Base-by-base conservation (phyloP, 2,329 filamentous ascomycete genomes). In the Pseudogymnoascus sp. region DNA sequence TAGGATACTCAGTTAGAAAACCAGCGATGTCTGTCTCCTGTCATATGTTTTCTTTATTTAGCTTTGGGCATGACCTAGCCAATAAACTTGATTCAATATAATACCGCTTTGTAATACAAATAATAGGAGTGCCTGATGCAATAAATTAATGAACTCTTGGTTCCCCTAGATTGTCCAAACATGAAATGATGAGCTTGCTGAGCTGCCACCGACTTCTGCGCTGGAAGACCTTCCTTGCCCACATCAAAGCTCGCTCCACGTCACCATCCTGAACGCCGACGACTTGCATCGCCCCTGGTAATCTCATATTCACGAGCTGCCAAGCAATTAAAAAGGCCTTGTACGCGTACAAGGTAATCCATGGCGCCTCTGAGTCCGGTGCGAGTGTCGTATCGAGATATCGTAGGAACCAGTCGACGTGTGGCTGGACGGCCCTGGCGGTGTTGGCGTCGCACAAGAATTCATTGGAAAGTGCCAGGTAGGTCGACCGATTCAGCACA, bases 321-420 rank as follows among this genome's bases (percentile, higher is more conserved):
- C 74, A 77, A 0, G 76, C 76, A 61, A 77, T 76, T 60, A 77
- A 65, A 63, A 78, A 77, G 0, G 75, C 75, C 63, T 75, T 76
- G 65, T 76, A 78, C 5, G 75, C 75, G 62, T 77, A 78, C 3
- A 78, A 41, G 0, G 72, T 68, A 8, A 76, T 69, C 76, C 76
- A 78, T 0, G 76, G 76, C 0, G 76, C 73, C 64, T 78, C 76
- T 0, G 67, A 62, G 3, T 68, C 67, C 1, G 71, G 68, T 0
- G 63, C 31, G 2, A 68, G 12, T 1, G 68, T 67, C 0, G 63
- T 61, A 33, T 77, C 71, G 26, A 77, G 68, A 63, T 77, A 77
- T 4, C 65, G 67, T 43, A 77, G 61, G 63, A 77, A 77, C 75
- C 75, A 77, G 61, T 75, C 71, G 11, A 77, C 68, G 60, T 77